Conservation (phyloP, 495 filamentous ascomycete species). For the Lasiosphaeria hispida region DNA sequence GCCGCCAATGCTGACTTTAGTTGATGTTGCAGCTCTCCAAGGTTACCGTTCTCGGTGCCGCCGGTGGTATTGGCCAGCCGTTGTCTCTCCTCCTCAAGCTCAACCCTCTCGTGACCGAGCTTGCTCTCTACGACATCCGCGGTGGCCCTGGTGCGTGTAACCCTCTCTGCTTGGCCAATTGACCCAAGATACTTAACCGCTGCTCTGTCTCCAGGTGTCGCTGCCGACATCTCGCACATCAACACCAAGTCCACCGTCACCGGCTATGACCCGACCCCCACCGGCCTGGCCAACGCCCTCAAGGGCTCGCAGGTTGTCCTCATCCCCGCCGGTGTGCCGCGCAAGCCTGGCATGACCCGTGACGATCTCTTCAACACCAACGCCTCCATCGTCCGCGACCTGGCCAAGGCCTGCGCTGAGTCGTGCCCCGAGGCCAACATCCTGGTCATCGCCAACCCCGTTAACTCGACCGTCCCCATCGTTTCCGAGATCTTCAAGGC, state of each 20-base stretch:
- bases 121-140: slow-evolving; percentile 96
- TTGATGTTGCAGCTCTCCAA: slow-evolving; percentile 71
- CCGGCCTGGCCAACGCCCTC: slow-evolving; percentile 72
- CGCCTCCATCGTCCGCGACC: slow-evolving; percentile 97
- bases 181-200: slow-evolving; percentile 3
- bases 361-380: slow-evolving; percentile 99
- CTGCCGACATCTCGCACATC: slow-evolving; percentile 95
- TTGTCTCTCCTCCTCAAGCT: slow-evolving; percentile 96
- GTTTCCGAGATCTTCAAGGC: slow-evolving; percentile 94
- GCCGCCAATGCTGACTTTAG: slow-evolving; percentile 29
- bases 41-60: slow-evolving; percentile 93
- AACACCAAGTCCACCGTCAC: slow-evolving; percentile 96
- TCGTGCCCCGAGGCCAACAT: slow-evolving; percentile 88
- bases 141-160: slow-evolving; percentile 78
- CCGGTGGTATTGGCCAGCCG: slow-evolving; percentile 97
- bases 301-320: slow-evolving; percentile 89
- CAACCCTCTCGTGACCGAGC: slow-evolving; percentile 86
- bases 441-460: slow-evolving; percentile 97
- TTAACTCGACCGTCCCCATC: slow-evolving; percentile 99
- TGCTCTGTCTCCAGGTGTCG: slow-evolving; percentile 67
- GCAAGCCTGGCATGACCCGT: slow-evolving; percentile 99
- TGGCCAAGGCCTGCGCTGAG: slow-evolving; percentile 92
- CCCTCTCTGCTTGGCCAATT: slow-evolving; percentile 3
- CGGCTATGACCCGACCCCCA: slow-evolving; percentile 76
- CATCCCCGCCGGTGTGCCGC: slow-evolving; percentile 96